These are phyloP conservation scores for Nicotiana obtusifolia DNA, from an alignment of 257 asterid species.

Conservation along the genomic window DNA sequence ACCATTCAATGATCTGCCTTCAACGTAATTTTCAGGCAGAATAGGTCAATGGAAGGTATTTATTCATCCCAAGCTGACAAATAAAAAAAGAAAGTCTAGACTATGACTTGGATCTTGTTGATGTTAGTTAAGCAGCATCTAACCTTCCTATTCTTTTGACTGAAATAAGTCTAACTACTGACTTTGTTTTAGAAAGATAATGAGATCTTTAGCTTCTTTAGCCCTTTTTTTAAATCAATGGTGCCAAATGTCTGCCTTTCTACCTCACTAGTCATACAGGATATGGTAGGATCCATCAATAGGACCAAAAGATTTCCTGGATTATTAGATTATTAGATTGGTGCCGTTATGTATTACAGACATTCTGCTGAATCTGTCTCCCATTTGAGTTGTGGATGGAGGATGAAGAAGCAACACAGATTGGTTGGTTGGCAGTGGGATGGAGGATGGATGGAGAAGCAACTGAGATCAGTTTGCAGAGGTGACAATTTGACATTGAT, in stretches of 20 bases:
- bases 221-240: background rate
- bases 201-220: background rate
- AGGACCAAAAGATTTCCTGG: background rate
- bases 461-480: background rate
- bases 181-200: background rate
- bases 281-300: background rate
- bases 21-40: background rate
- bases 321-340: background rate
- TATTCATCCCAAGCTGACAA: background rate
- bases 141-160: constrained; percentile 4
- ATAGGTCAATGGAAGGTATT: background rate
- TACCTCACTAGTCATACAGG: background rate
- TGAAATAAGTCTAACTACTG: background rate
- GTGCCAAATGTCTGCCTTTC: background rate
- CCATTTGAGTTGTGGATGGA: background rate
- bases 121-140: background rate
- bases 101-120: background rate
- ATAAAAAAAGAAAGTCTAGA: background rate
- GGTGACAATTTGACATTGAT: background rate
- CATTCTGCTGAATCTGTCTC: background rate
- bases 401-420: background rate
- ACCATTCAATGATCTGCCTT: background rate
- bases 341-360: background rate
- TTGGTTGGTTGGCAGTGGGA: background rate
- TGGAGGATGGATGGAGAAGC: constrained; percentile 11